Evolutionary conservation across 2,329 filamentous ascomycete species (phyloP), one percentile per base, ranked within the genome.

Genomic region (Cercospora sp.): DNA sequence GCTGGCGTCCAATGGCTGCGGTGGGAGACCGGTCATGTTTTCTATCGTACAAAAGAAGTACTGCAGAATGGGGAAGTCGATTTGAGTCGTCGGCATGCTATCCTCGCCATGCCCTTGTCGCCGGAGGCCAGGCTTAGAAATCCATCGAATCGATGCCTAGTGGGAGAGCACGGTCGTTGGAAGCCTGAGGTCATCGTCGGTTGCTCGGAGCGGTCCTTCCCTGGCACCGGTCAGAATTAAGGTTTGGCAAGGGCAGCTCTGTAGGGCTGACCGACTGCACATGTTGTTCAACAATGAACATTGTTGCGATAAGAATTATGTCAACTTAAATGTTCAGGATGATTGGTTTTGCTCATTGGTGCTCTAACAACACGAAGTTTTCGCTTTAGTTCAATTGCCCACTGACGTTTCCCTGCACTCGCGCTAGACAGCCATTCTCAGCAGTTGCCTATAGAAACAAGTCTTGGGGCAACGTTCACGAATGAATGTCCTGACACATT

Each of bases 31-130:
- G 26, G 79, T 80, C 28, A 71, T 73, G 39, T 72, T 76, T 69
- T 76, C 75, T 36, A 81, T 79, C 20, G 73, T 69, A 69, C 79
- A 79, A 63, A 79, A 71, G 72, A 81, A 81, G 60, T 74, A 72
- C 59, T 77, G 73, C 51, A 81, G 74, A 66, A 81, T 80, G 18
- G 80, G 80, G 66, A 75, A 77, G 4, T 77, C 73, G 55, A 77
- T 65, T 23, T 75, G 67, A 39, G 78, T 80, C 36, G 77, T 67
- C 63, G 77, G 78, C 79, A 80, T 79, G 64, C 58, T 58, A 62
- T 64, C 30, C 59, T 62, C 58, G 2, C 7, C 20, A 36, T 7
- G 59, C 23, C 59, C 55, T 60, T 28, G 58, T 66, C 36, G 10
- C 16, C 30, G 53, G 13, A 31, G 53, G 53, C 45, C 45, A 33